Percentiles rank a stretch among this genome's conserved stretches.
phyloP scores from a whole-genome alignment of 1,139 yeast genomes.

The Kurtzmaniella quercitrusa region DNA sequence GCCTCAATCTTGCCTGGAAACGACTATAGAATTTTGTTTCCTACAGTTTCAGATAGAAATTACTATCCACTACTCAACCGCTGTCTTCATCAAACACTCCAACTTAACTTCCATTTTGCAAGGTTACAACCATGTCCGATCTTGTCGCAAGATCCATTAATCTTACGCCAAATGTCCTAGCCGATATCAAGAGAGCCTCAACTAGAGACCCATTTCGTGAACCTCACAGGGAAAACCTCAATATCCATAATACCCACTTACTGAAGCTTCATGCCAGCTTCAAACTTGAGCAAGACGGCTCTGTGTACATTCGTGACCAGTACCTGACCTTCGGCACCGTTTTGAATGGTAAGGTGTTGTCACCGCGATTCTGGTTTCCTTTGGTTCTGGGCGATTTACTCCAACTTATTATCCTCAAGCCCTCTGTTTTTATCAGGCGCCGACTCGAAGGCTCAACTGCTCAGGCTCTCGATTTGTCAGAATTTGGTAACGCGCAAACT shows the following conservation, averaged over 20 bases:
- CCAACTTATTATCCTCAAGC: conserved; percentile 32
- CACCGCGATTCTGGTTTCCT: conserved; percentile 17
- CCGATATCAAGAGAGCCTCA: conserved; percentile 26
- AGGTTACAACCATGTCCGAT: not conserved
- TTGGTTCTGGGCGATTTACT: conserved; percentile 23
- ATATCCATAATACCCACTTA: conserved; percentile 29
- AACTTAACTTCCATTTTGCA: too few relatives aligned
- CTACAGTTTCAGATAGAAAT: too few relatives aligned
- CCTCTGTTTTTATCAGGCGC: conserved; percentile 19
- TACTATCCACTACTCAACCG: too few relatives aligned
- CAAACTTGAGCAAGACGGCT: conserved; percentile 11
- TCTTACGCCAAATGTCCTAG: conserved; percentile 1
- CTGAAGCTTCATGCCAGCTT: conserved; percentile 30
- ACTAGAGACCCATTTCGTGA: conserved; percentile 19
- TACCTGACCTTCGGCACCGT: conserved; percentile 41
- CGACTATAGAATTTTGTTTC: too few relatives aligned
- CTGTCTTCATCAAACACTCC: too few relatives aligned
- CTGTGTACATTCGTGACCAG: conserved; percentile 25
- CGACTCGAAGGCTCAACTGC: conserved; percentile 11
- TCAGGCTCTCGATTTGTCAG: conserved; percentile 17
- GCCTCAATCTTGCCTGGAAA: too few relatives aligned
- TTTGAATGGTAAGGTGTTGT: conserved; percentile 23
- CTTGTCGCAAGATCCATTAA: not conserved
- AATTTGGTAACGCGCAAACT: conserved; percentile 23
- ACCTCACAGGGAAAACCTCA: conserved; percentile 25